Evolutionary conservation across 768 basidiomycete genomes (phyloP), one percentile per base, ranked within the genome.

Genomic region (Chalciporus pseudorubinellus): DNA sequence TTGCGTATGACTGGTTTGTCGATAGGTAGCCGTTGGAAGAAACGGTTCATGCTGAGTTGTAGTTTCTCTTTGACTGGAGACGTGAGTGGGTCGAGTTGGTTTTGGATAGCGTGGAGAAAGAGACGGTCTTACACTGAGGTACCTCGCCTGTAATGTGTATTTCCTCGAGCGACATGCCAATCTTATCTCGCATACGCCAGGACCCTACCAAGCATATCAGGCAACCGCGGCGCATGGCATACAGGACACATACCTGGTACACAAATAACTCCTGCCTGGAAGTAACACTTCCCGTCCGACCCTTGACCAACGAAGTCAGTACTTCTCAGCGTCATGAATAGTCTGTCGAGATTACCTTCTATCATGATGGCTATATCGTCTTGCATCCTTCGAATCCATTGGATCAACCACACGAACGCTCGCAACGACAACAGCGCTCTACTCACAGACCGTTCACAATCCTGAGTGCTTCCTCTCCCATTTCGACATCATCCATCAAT

Each of bases 151-250:
- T 28, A 39, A 63, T 40, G 34, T 91, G 89, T 46, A 91, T 89
- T 51, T 88, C 81, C 39, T 88, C 85, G 36, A 91, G 70, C 13
- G 81, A 76, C 61, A 84, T 71, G 10, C 89, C 90, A 46, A 88
- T 80, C 71, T 92, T 91, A 69, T 90, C 89, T 53, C 78, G 66
- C 70, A 91, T 75, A n/a, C 88, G 78, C 89, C 89, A 92, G 54
- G 79, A 83, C 9, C 89, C 89, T 87, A 19, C 16, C 24, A 39
- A 1, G 5, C 20, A 6, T 47, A 21, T 8, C 10, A 40, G 16
- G 10, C 10, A 36, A 4, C 4, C n/a, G 4, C 18, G 2, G 22
- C 34, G 6, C 34, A 7, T 36, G 1, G 34, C 6, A 34, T 14
- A 31, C 21, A 31, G 21, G 29, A 52, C 40, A 59, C 74, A 52